These are phyloP conservation scores for Wallacemonas sp. DNA, from an alignment of 208 protist species.

Conservation along the genomic window DNA sequence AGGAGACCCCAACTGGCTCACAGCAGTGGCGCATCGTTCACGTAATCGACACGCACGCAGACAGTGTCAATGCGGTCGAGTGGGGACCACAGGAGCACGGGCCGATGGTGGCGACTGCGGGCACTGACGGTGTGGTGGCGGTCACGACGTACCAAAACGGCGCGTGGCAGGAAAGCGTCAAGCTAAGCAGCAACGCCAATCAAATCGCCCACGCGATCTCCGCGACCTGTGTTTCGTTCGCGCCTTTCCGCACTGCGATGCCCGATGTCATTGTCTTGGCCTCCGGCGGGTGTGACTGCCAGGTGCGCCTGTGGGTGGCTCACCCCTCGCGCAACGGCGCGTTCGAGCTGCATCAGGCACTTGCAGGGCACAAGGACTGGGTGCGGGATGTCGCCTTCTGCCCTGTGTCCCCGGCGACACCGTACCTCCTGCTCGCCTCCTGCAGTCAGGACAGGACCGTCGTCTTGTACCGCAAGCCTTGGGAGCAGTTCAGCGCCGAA, in stretches of 20 bases:
- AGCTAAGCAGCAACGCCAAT: constrained; percentile 78
- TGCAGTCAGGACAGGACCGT: constrained; percentile 79
- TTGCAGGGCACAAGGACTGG: constrained; percentile 65
- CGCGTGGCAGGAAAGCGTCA: constrained; percentile 71
- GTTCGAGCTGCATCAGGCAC: constrained; percentile 49
- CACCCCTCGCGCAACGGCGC: constrained; percentile 18
- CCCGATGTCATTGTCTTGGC: constrained; percentile 48
- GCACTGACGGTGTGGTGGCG: constrained; percentile 78
- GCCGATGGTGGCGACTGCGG: constrained; percentile 64
- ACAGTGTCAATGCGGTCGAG: constrained; percentile 79
- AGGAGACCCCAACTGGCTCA: constrained; percentile 46
- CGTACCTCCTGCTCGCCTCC: constrained; percentile 58
- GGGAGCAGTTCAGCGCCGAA: constrained; percentile 46
- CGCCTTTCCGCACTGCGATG: constrained; percentile 41
- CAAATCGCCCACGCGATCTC: constrained; percentile 88
- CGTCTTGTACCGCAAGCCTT: constrained; percentile 76
- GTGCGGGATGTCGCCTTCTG: constrained; percentile 84
- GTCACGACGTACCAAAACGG: constrained; percentile 62
- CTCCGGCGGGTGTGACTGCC: constrained; percentile 81
- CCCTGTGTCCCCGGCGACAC: constrained; percentile 51
- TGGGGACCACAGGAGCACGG: constrained; percentile 81
- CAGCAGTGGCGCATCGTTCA: constrained; percentile 63
- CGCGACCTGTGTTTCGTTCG: constrained; percentile 74
- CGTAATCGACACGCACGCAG: constrained; percentile 70
- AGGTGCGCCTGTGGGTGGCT: constrained; percentile 69